These are phyloP conservation scores for Azolla pinnata DNA, from an alignment of 75 land plant genomes.

Conservation along the genomic window DNA sequence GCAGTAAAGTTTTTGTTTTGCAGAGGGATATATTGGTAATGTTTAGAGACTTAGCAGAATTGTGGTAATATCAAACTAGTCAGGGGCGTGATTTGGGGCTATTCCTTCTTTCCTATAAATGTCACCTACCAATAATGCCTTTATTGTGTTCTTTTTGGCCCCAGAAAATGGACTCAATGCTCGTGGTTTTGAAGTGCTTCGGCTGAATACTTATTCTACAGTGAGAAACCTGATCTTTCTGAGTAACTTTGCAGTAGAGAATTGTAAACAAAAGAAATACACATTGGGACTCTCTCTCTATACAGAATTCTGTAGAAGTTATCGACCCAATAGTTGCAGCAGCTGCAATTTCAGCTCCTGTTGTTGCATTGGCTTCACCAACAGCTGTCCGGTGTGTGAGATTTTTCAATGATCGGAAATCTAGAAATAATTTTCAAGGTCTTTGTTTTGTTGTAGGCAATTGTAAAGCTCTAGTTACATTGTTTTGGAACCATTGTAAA, in stretches of 20 bases:
- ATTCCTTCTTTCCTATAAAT: too few relatives aligned
- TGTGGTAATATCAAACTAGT: too few relatives aligned
- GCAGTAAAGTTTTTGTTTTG: too few relatives aligned
- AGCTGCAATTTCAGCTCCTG: slow-evolving; percentile 60
- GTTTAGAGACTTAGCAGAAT: too few relatives aligned
- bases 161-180: slow-evolving; percentile 55
- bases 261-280: not conserved
- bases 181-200: slow-evolving; percentile 78
- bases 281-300: not conserved
- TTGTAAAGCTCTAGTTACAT: too few relatives aligned
- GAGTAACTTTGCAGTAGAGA: not conserved
- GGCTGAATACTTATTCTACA: slow-evolving; percentile 86
- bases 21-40: too few relatives aligned
- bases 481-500: too few relatives aligned
- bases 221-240: slow-evolving; percentile 26
- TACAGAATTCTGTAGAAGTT: slow-evolving; percentile 57
- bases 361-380: slow-evolving; percentile 92
- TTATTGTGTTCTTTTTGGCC: not conserved
- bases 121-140: too few relatives aligned
- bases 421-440: too few relatives aligned
- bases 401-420: too few relatives aligned
- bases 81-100: too few relatives aligned
- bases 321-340: slow-evolving; percentile 39
- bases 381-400: slow-evolving; percentile 84
- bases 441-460: too few relatives aligned